phyloP scores from a whole-genome alignment of 2,329 filamentous ascomycete species.

The Botryotinia globosa region DNA sequence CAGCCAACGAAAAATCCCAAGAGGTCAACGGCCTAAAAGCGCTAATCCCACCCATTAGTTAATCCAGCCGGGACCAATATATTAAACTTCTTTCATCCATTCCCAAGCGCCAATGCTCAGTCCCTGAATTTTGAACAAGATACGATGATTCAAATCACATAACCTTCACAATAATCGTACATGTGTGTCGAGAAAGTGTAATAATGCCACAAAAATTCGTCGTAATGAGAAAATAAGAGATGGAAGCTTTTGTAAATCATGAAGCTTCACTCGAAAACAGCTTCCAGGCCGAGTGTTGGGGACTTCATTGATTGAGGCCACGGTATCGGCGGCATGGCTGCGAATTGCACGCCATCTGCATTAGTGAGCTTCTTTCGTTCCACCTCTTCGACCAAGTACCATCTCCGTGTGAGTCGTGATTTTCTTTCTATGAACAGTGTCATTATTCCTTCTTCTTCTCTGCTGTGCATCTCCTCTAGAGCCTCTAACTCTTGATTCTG shows the following conservation, averaged over 20 bases:
- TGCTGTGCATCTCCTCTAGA: constrained; percentile 46
- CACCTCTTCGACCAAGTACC: constrained; percentile 53
- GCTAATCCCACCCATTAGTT: neutral
- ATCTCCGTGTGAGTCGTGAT: constrained; percentile 47
- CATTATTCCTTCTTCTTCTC: constrained; percentile 51
- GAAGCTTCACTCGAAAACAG: constrained; percentile 27
- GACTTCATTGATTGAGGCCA: constrained; percentile 40
- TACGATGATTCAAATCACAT: neutral
- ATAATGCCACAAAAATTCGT: neutral
- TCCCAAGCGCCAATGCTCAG: neutral
- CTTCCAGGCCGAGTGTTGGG: constrained; percentile 26
- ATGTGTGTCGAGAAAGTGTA: constrained; percentile 1
- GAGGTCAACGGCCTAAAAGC: neutral
- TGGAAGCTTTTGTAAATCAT: neutral
- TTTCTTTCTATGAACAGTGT: constrained; percentile 47
- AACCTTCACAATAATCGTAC: neutral
- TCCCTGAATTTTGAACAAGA: neutral
- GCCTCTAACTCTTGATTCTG: constrained; percentile 49
- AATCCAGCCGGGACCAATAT: neutral
- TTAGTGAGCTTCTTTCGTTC: constrained; percentile 52
- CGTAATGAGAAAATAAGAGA: neutral
- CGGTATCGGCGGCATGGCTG: constrained; percentile 40
- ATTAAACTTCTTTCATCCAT: neutral
- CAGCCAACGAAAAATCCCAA: neutral
- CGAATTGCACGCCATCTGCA: constrained; percentile 45